Evolutionary conservation across 805 yeast genomes (phyloP), one percentile per base, ranked within the genome.

Genomic region (Jamesozyma lodderae): DNA sequence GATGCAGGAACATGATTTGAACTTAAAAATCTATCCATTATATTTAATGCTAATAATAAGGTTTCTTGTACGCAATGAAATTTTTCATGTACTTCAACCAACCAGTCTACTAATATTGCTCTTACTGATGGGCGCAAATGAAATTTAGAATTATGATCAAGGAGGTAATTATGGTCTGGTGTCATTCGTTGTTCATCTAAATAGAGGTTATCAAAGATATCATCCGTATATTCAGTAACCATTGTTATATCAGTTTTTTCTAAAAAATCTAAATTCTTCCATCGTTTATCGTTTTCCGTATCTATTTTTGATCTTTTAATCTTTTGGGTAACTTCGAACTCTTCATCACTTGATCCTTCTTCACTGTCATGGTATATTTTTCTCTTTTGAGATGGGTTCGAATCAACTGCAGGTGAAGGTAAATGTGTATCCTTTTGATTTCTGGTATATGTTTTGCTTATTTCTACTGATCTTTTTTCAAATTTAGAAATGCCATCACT

Each of bases 151-250:
- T 52, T 45, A 20, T 34, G 34, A 25, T 52, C 55, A 43, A 63
- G 68, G 27, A 84, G 61, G 57, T 83, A 84, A 46, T 75, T 71
- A 11, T 81, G 60, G 47, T 74, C 79, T 2, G 86, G 94, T 48
- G 79, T 64, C 34, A 85, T 82, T 52, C 72, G 69, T 31, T 60
- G 49, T 61, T 87, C 95, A 42, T 77, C 67, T 48, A 69, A 72
- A 51, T 77, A 76, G 46, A 90, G 67, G 59, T 81, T 83, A 13
- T 70, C 77, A 62, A 85, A 87, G 37, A 90, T 88, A 43, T 88
- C 96, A 45, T 68, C 72, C 28, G 81, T 87, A 60, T 90, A 90
- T 61, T 90, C 98, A 37, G 81, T 72, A 15, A 81, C 95, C 95
- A 87, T 86, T 45, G 81, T 59, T 14, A 87, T 83, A 56, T 81